A percentile compares a stretch with the other conserved stretches of the same genome.
These are phyloP conservation scores for Xylaria sp. DNA, from an alignment of 2,329 filamentous ascomycete genomes.

Conservation along the genomic window DNA sequence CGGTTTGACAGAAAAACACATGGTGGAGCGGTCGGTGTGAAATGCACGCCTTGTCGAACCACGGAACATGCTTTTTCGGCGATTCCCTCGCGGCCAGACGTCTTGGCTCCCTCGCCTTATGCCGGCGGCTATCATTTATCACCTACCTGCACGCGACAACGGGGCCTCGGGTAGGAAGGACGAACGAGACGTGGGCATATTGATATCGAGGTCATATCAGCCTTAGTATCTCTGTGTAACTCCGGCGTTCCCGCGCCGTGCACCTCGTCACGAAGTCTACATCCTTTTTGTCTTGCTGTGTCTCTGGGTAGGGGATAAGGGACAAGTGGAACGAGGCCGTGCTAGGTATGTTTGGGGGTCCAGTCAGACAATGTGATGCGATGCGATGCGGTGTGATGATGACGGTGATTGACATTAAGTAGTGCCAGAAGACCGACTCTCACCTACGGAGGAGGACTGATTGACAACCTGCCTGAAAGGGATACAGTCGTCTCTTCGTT, in stretches of 20 bases:
- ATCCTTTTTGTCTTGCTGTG: not conserved
- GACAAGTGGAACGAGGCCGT: not conserved
- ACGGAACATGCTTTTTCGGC: conserved; percentile 3
- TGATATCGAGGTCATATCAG: not conserved
- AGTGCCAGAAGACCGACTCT: not conserved
- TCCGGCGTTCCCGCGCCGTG: not conserved
- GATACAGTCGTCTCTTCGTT: not conserved
- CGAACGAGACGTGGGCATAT: not conserved
- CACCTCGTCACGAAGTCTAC: not conserved
- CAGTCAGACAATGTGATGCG: not conserved
- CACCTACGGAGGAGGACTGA: not conserved
- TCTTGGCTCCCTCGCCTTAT: not conserved
- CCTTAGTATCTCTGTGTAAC: not conserved
- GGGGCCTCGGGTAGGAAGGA: not conserved
- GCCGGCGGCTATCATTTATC: not conserved
- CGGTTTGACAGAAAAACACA: not conserved
- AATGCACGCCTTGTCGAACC: conserved; percentile 3
- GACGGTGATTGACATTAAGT: not conserved
- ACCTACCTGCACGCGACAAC: not conserved
- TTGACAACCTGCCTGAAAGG: not conserved
- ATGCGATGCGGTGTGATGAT: not conserved
- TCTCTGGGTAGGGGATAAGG: not conserved
- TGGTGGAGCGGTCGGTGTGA: conserved; percentile 10
- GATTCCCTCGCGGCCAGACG: not conserved
- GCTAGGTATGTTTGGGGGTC: not conserved